These are phyloP conservation scores for Populus hybrid DNA, from an alignment of 441 rosid genomes.

Conservation along the genomic window DNA sequence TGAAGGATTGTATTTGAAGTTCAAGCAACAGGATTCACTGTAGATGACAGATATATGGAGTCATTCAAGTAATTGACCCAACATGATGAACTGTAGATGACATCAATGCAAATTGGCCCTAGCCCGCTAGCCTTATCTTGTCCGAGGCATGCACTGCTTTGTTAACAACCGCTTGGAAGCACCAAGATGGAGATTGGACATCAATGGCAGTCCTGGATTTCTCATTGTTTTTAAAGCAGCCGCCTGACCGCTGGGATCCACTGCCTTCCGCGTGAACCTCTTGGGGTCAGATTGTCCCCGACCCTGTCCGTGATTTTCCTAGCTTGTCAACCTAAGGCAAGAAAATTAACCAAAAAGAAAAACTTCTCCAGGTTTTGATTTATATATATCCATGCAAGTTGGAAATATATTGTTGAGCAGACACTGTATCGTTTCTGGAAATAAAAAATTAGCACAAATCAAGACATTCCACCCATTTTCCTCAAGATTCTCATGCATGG, in stretches of 20 bases:
- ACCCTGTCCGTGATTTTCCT: neutral
- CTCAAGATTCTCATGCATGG: too few species aligned
- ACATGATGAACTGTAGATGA: constrained; percentile 10
- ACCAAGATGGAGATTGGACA: neutral
- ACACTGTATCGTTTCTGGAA: neutral
- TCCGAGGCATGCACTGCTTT: constrained; percentile 10
- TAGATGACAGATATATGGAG: constrained; percentile 2
- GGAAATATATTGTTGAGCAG: neutral
- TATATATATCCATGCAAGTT: too few species aligned
- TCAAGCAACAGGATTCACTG: constrained; percentile 10
- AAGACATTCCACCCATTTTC: too few species aligned
- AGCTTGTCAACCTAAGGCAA: neutral
- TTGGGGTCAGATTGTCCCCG: neutral
- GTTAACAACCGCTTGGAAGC: neutral
- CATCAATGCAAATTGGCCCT: neutral
- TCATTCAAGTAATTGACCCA: neutral
- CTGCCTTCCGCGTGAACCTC: neutral
- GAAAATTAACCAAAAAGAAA: neutral
- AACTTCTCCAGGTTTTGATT: too few species aligned
- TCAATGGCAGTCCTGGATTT: neutral
- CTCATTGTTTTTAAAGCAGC: neutral
- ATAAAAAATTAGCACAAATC: neutral
- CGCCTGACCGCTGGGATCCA: constrained; percentile 10
- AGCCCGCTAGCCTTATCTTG: neutral
- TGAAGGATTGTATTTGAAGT: neutral